Evolutionary conservation across 805 yeast species (phyloP).

Genomic region (Candida hispaniensis): DNA sequence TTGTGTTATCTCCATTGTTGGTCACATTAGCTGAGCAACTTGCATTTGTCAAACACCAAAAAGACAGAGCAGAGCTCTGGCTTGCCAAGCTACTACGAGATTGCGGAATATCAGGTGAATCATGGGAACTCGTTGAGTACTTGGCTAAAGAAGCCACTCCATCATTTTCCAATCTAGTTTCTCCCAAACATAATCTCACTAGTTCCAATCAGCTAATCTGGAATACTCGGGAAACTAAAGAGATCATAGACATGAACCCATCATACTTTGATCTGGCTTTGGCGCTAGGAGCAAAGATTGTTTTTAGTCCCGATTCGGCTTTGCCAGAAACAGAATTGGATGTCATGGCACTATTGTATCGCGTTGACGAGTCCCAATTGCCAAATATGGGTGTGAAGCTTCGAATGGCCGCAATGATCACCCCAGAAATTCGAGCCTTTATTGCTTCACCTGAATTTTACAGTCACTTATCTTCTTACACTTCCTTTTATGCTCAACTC

Average conservation of each 20-base stretch:
- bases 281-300: slow-evolving; percentile 3
- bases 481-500: slow-evolving; percentile 7
- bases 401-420: slow-evolving; percentile 5
- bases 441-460: slow-evolving; percentile 10
- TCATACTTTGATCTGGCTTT: slow-evolving; percentile 13
- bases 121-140: slow-evolving; percentile 24
- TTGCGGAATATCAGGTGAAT: slow-evolving; percentile 50
- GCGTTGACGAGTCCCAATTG: slow-evolving; percentile 6
- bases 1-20: slow-evolving; percentile 43
- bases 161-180: slow-evolving; percentile 1
- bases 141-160: slow-evolving; percentile 10
- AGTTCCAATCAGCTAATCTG: slow-evolving; percentile 9
- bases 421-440: slow-evolving; percentile 1
- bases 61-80: slow-evolving; percentile 37
- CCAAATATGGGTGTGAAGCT: slow-evolving; percentile 7
- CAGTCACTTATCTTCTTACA: background rate
- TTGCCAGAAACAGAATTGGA: slow-evolving; percentile 9
- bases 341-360: slow-evolving; percentile 5
- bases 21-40: slow-evolving; percentile 61
- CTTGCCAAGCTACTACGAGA: slow-evolving; percentile 38
- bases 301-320: slow-evolving; percentile 7
- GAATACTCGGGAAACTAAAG: slow-evolving; percentile 1
- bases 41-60: slow-evolving; percentile 35
- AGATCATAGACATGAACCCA: slow-evolving; percentile 2
- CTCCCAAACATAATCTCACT: background rate